These are phyloP conservation scores for Boletus pseudo-olivaceus DNA, from an alignment of 768 basidiomycete species.

Conservation along the genomic window DNA sequence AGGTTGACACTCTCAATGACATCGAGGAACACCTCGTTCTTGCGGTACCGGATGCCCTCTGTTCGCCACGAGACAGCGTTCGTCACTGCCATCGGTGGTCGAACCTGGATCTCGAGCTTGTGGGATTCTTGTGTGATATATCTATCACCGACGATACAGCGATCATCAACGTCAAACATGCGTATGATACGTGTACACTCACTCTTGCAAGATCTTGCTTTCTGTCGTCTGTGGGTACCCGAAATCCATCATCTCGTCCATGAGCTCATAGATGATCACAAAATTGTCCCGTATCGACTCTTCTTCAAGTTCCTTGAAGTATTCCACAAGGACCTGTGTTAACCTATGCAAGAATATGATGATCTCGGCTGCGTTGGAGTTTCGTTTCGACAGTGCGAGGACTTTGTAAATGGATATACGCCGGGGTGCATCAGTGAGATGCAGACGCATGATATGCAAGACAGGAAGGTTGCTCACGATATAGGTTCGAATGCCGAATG, in stretches of 20 bases:
- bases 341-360: conserved; percentile 96
- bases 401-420: conserved; percentile 44
- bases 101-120: conserved; percentile 89
- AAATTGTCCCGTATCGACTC: conserved; percentile 99
- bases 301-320: conserved; percentile 99
- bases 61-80: conserved; percentile 99
- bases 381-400: conserved; percentile 92
- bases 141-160: conserved; percentile 34
- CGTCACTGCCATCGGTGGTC: conserved; percentile 95
- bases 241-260: conserved; percentile 99
- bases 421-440: not conserved
- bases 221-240: conserved; percentile 99
- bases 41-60: conserved; percentile 94
- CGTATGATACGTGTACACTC: conserved; percentile 24
- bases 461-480: conserved; percentile 55
- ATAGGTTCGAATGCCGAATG: conserved; percentile 96
- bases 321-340: conserved; percentile 89
- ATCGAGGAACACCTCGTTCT: conserved; percentile 99
- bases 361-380: conserved; percentile 92
- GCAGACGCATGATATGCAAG: not conserved
- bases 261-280: conserved; percentile 96
- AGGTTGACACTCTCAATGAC: conserved; percentile 98
- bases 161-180: not conserved
- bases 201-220: conserved; percentile 98
- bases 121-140: conserved; percentile 99